Conservation (phyloP, 2,329 filamentous ascomycete genomes). For the Cytospora paraplurivora region DNA sequence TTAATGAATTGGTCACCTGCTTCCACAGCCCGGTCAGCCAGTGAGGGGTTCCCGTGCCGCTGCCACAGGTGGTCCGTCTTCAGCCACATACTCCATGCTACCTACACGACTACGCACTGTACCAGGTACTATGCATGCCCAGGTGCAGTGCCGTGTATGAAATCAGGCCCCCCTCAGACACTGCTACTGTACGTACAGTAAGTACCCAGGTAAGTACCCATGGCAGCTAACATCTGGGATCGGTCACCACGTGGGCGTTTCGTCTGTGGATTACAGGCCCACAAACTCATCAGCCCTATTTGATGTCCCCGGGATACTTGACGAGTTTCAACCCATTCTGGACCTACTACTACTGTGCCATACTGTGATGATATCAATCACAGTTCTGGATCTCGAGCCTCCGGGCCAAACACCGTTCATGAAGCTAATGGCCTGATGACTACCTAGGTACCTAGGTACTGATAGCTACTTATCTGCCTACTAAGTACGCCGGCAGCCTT, state of each 20-base stretch:
- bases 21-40: not conserved
- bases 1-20: not conserved
- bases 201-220: not conserved
- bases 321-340: not conserved
- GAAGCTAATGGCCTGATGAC: too few relatives aligned
- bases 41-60: not conserved
- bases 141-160: too few relatives aligned
- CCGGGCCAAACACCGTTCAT: too few relatives aligned
- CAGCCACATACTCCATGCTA: not conserved
- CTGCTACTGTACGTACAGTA: not conserved
- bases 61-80: not conserved
- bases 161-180: too few relatives aligned
- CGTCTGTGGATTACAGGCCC: constrained; percentile 1
- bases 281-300: not conserved
- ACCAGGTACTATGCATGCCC: not conserved
- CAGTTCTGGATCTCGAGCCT: too few relatives aligned
- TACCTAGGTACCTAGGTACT: too few relatives aligned
- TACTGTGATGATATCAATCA: too few relatives aligned
- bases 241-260: constrained; percentile 1
- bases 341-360: not conserved
- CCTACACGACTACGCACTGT: not conserved
- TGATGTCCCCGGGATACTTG: not conserved
- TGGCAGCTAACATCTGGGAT: not conserved
- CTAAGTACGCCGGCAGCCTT: too few relatives aligned
- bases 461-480: too few relatives aligned